Conservation (phyloP, 345 rosid genomes). For the Brassica rapa region DNA sequence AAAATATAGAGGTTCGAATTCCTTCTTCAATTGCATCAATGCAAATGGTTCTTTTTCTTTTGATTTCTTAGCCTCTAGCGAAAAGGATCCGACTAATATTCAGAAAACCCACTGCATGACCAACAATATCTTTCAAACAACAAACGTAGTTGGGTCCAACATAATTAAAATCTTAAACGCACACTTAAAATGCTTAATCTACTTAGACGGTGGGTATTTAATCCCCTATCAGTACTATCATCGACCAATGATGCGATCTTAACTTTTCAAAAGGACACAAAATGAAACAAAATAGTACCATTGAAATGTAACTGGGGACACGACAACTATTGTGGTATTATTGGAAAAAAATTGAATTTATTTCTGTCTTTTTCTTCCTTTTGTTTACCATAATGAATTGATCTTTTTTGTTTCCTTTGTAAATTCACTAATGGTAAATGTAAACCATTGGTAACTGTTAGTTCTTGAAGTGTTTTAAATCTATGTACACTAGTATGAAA, state of each 20-base stretch:
- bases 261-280: background rate
- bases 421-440: conserved; percentile 3
- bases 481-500: too few species aligned
- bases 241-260: conserved; percentile 29
- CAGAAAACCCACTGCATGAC: background rate
- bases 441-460: background rate
- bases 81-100: background rate
- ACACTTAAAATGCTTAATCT: conserved; percentile 16
- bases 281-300: background rate
- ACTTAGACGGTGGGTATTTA: conserved; percentile 24
- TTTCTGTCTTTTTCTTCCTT: conserved; percentile 29
- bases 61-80: background rate
- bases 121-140: background rate
- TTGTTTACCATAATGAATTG: conserved; percentile 8
- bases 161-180: background rate
- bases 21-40: background rate
- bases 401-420: background rate
- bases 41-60: background rate
- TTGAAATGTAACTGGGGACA: conserved; percentile 21
- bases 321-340: conserved; percentile 16
- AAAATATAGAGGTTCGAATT: background rate
- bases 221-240: conserved; percentile 17
- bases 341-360: conserved; percentile 1
- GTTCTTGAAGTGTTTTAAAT: too few species aligned
- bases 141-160: background rate